Conservation (phyloP, 495 filamentous ascomycete genomes). For the Sabuloglossum arenarium region DNA sequence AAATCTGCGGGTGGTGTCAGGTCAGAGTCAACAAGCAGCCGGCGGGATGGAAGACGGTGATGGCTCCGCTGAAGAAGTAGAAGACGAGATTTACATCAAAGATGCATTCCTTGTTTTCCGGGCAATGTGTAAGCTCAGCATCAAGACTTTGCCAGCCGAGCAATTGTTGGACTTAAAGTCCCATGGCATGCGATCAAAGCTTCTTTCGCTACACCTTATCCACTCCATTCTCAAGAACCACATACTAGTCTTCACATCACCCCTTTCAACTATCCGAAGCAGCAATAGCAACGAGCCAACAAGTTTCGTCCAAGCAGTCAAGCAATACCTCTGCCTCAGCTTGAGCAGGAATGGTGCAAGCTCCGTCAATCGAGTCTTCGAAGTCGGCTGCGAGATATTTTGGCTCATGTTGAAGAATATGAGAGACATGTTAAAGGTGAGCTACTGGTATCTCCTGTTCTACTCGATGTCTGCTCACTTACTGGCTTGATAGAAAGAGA, state of each 20-base stretch:
- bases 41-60: conserved; percentile 21
- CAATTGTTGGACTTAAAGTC: conserved; percentile 83
- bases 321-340: conserved; percentile 86
- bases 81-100: conserved; percentile 89
- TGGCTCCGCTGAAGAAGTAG: conserved; percentile 56
- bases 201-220: conserved; percentile 84
- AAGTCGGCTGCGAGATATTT: conserved; percentile 92
- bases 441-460: conserved; percentile 5
- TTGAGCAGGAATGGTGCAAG: conserved; percentile 89
- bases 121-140: conserved; percentile 92
- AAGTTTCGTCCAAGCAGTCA: conserved; percentile 82
- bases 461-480: background rate
- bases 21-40: conserved; percentile 10
- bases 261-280: conserved; percentile 72
- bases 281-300: conserved; percentile 68
- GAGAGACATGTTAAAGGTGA: conserved; percentile 78
- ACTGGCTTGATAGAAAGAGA: conserved; percentile 47
- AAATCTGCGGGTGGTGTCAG: conserved; percentile 30
- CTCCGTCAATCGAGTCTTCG: conserved; percentile 76
- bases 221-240: conserved; percentile 89
- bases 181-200: conserved; percentile 90
- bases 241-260: conserved; percentile 67
- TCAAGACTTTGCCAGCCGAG: conserved; percentile 69
- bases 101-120: conserved; percentile 95
- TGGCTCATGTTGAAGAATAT: conserved; percentile 91